phyloP scores from a whole-genome alignment of 805 yeast genomes.

The Pichia rugopelliculosa region DNA sequence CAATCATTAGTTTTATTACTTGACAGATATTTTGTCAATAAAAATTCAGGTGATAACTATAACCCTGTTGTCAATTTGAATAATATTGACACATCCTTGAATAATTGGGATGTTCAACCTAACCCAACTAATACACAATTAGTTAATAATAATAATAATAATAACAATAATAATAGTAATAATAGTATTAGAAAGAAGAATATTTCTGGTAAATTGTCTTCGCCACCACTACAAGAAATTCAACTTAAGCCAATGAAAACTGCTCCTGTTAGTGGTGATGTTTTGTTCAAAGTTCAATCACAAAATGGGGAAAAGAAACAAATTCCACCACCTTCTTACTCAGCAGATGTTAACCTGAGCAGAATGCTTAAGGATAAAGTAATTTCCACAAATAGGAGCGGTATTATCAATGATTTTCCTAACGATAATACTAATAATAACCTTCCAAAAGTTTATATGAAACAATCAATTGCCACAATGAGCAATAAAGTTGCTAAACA shows the following conservation, averaged over 20 bases:
- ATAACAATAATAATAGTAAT: not conserved
- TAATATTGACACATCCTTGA: not conserved
- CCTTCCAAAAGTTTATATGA: not conserved
- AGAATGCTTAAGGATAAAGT: slow-evolving; percentile 1
- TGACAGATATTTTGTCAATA: slow-evolving; percentile 8
- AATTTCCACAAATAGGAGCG: not conserved
- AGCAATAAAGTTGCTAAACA: not conserved
- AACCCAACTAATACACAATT: not conserved
- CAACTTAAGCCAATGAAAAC: not conserved
- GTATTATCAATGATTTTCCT: no score
- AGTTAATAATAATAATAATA: not conserved
- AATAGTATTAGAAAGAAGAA: not conserved
- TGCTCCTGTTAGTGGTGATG: slow-evolving; percentile 3
- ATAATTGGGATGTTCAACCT: not conserved
- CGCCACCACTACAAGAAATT: not conserved
- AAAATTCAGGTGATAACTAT: not conserved
- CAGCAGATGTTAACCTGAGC: slow-evolving; percentile 19
- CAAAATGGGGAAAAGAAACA: not conserved
- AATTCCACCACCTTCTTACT: slow-evolving; percentile 15
- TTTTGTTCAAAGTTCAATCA: slow-evolving; percentile 7
- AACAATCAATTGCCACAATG: not conserved
- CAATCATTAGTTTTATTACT: slow-evolving; percentile 26
- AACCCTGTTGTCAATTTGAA: not conserved
- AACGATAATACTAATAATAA: not conserved
- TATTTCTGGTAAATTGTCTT: not conserved